Base-by-base conservation (phyloP, 768 basidiomycete genomes). In the Inosperma sp. region DNA sequence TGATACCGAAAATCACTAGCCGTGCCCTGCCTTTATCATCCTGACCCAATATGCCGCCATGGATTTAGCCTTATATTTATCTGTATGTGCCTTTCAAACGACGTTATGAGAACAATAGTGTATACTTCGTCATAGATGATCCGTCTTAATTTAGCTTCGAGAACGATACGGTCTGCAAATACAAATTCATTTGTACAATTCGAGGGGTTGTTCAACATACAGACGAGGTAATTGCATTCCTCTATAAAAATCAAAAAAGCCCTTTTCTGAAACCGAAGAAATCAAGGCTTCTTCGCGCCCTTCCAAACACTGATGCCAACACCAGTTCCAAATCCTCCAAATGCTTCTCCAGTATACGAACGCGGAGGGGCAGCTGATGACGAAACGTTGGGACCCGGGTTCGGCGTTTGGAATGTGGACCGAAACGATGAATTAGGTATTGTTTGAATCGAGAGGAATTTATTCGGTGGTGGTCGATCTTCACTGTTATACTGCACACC, bases 401-500 rank as follows among this genome's bases (percentile, higher is more conserved):
- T 51, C 10, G 59, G 57, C 0, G 58, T 53, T 52, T 79, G 78
- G 71, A 89, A 88, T 9, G 79, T 77, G 0, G 85, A 71, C 33
- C 88, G 80, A 71, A 79, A 88, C 1, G 81, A 78, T 1, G 85
- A 80, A 23, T 70, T 62, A 2, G 88, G 88, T 41, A 84, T 69
- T 1, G 86, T 68, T 62, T 88, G 85, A 53, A 93, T 89, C 7
- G 84, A 78, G 22, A 93, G 69, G 70, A 91, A 93, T 63, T 88
- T 91, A 68, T 87, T 87, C 1, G 82, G 81, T 5, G 79, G 76
- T 2, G 91, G 90, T 23, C 86, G 78, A 58, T 92, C 89, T 48
- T 93, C 91, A n/a, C 83, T 88, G 63, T 93, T 91, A 58, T 83
- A 92, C 87, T 91, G 59, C 19, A 40, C 41, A 48, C n/a, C n/a